phyloP scores from a whole-genome alignment of 331 rosid genomes.

The Phaseolus coccineus region DNA sequence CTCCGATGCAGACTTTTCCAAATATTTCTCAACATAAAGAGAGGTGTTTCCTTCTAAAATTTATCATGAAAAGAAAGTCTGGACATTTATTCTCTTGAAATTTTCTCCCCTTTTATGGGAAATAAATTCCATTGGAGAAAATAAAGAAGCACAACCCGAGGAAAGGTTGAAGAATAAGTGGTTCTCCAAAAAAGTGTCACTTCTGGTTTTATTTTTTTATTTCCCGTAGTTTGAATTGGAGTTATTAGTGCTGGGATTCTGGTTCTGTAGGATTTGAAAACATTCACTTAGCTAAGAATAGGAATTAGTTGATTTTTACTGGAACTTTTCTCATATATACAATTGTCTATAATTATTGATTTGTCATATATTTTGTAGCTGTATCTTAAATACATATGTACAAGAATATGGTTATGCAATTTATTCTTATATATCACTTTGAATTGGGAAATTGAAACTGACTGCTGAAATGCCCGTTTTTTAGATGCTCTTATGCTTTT shows the following conservation, averaged over 20 bases:
- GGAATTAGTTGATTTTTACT: neutral
- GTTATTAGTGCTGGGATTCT: neutral
- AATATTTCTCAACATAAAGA: neutral
- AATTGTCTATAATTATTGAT: slow-evolving; percentile 10
- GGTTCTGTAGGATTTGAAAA: slow-evolving; percentile 12
- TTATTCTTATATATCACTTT: neutral
- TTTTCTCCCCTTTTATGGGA: neutral
- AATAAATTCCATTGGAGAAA: neutral
- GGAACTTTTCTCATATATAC: neutral
- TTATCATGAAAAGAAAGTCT: neutral
- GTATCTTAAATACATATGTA: slow-evolving; percentile 1
- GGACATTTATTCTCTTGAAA: slow-evolving; percentile 18
- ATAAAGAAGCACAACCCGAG: neutral
- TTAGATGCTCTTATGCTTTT: neutral
- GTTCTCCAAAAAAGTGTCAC: neutral
- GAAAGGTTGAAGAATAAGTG: neutral
- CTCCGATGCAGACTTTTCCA: neutral
- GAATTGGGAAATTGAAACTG: slow-evolving; percentile 16
- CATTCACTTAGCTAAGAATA: neutral
- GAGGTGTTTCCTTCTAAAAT: neutral
- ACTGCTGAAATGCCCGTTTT: neutral
- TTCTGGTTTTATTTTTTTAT: neutral
- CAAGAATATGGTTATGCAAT: slow-evolving; percentile 8
- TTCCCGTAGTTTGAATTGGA: neutral
- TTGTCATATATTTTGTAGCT: neutral